A percentile compares a stretch with the other conserved stretches of the same genome.
These are phyloP conservation scores for Hymenoscyphus linearis DNA, from an alignment of 2,329 filamentous ascomycete species.

Conservation along the genomic window DNA sequence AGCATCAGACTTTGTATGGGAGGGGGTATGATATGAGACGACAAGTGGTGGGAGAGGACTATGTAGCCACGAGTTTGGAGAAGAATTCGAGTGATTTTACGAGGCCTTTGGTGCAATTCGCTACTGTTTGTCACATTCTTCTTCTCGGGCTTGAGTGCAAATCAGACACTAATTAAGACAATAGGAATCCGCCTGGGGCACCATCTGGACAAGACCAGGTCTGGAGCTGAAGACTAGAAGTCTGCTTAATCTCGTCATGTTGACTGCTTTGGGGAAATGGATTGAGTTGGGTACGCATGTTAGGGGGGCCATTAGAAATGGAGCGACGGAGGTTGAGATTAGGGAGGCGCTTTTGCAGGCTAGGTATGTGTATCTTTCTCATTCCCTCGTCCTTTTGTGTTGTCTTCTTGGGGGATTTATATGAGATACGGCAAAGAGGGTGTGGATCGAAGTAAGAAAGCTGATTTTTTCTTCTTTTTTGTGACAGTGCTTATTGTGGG, in stretches of 20 bases:
- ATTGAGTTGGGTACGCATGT: conserved; percentile 30
- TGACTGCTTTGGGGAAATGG: conserved; percentile 29
- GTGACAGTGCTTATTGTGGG: conserved; percentile 28
- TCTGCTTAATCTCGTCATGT: conserved; percentile 29
- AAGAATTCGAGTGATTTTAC: conserved; percentile 23
- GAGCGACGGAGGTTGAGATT: conserved; percentile 28
- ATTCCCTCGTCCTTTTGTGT: background rate
- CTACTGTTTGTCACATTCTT: conserved; percentile 18
- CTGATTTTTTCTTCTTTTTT: conserved; percentile 13
- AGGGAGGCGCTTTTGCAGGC: conserved; percentile 28
- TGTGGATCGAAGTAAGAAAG: background rate
- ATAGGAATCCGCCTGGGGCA: conserved; percentile 30
- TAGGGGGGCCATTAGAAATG: conserved; percentile 29
- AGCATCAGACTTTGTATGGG: conserved; percentile 20
- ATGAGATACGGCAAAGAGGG: background rate
- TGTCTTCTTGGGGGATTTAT: background rate
- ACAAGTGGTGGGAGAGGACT: conserved; percentile 27
- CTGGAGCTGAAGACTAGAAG: conserved; percentile 24
- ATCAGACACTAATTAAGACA: background rate
- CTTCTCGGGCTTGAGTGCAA: background rate
- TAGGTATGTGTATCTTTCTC: conserved; percentile 17
- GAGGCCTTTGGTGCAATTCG: conserved; percentile 27
- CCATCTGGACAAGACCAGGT: conserved; percentile 30
- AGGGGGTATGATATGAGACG: conserved; percentile 25
- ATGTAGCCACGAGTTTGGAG: conserved; percentile 21